Conservation (phyloP, 257 asterid species). For the Nemophila menziesii region DNA sequence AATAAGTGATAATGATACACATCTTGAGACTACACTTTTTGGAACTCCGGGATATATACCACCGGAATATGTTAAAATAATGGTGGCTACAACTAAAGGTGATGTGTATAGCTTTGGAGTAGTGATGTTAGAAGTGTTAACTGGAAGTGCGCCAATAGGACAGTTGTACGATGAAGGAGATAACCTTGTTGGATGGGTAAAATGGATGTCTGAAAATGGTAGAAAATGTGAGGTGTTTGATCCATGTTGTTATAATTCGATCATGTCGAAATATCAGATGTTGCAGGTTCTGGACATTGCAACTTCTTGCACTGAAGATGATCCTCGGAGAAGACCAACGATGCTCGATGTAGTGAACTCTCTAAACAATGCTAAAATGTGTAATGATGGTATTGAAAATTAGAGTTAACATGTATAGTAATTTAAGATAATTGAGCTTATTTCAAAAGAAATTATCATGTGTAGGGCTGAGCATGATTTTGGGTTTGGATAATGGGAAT, state of each 20-base stretch:
- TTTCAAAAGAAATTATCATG: no score
- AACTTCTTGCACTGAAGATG: conserved; percentile 50
- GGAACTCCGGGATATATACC: conserved; percentile 82
- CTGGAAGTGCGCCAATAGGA: conserved; percentile 57
- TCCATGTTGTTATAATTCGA: conserved; percentile 11
- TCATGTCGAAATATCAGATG: conserved; percentile 34
- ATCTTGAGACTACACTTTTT: conserved; percentile 59
- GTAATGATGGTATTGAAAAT: no score
- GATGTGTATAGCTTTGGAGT: no score
- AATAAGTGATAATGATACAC: conserved; percentile 74
- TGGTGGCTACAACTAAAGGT: conserved; percentile 71
- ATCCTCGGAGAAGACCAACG: conserved; percentile 58
- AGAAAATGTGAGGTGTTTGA: conserved; percentile 31
- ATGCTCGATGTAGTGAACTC: conserved; percentile 58
- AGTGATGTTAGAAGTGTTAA: conserved; percentile 67
- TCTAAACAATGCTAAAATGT: conserved; percentile 33
- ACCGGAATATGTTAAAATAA: conserved; percentile 73
- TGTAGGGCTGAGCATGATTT: no score
- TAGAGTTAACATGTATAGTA: no score
- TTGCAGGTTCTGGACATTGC: conserved; percentile 42
- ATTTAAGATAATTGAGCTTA: no score
- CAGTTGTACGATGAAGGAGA: conserved; percentile 73
- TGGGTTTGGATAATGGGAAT: no score
- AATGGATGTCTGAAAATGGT: conserved; percentile 46
- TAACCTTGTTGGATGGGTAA: conserved; percentile 78